Base-by-base conservation (phyloP, 306 rosid species). In the Lablab purpureus region DNA sequence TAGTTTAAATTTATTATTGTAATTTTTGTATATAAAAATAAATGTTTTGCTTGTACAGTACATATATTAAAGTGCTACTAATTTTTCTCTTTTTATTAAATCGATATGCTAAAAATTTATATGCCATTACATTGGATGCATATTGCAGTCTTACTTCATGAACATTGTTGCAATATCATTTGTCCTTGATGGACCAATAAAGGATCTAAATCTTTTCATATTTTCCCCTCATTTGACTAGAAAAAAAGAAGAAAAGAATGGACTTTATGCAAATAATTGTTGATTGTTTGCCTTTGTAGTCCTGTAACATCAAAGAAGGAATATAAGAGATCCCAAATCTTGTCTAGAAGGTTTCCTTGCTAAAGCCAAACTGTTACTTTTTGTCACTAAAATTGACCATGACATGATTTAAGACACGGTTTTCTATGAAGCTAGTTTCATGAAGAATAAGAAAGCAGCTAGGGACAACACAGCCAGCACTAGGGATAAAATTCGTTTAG, bases 361-460 rank as follows among this genome's bases (percentile, higher is more conserved):
- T 59, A 17, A 59, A 34, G 46, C n/a, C 67, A 17, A 34, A 36
- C 43, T 49, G 68, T 76, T 69, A 19, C 23, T 18, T 21, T 63
- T 28, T 36, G 25, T 36, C 37, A 41, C 12, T 36, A 37, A 32
- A 80, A 34, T 65, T 73, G 41, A 5, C 6, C 19, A 32, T 36
- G 47, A 9, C 21, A 56, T 75, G 37, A 62, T 55, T 71, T 72
- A 10, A 19, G 71, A 18, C 40, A 73, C 9, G 1, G 71, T 22
- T 40, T 55, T 83, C 17, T 73, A 41, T 2, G 81, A 49, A 50
- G 71, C 58, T 14, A 74, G 40, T 84, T 65, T 84, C 28, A 34
- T 55, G 82, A 81, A 74, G 65, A 85, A 23, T 4, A 86, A 21
- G 67, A 77, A 62, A 83, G 80, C 72, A 50, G 54, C 36, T 10